Percentiles rank a stretch among this genome's conserved stretches.
Conservation (phyloP, 1,284 basidiomycete genomes). For the Schizopora paradoxa region DNA sequence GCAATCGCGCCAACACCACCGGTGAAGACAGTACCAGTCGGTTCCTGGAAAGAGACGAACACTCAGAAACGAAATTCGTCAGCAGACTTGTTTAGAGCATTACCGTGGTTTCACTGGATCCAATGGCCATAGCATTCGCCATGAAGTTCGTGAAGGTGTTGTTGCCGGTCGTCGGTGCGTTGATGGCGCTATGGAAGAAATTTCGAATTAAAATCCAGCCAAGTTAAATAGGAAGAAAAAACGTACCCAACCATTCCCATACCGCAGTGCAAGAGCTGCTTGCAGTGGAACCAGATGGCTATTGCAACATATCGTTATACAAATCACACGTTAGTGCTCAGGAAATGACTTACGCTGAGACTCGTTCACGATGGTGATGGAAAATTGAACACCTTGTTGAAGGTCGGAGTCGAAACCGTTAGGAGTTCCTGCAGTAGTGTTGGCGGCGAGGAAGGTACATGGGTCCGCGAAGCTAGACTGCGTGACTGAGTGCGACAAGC, state of each 20-base stretch:
- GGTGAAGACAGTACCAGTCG: conserved; percentile 31
- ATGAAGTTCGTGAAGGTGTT: conserved; percentile 49
- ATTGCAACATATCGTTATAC: not conserved
- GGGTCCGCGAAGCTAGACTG: conserved; percentile 46
- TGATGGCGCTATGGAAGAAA: conserved; percentile 41
- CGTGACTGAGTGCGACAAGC: conserved; percentile 45
- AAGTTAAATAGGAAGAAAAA: not conserved
- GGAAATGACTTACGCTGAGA: conserved; percentile 34
- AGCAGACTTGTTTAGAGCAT: not conserved
- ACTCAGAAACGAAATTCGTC: conserved; percentile 15
- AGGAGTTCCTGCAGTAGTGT: conserved; percentile 25
- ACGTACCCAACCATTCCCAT: conserved; percentile 51
- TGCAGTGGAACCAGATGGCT: conserved; percentile 68
- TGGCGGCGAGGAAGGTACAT: conserved; percentile 41
- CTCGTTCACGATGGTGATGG: conserved; percentile 46
- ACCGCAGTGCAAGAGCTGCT: conserved; percentile 47
- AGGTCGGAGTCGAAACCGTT: conserved; percentile 52
- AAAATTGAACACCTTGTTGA: conserved; percentile 35
- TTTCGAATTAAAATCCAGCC: not conserved
- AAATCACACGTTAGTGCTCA: not conserved
- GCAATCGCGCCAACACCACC: conserved; percentile 40
- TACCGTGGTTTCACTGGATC: conserved; percentile 33
- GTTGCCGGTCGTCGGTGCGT: conserved; percentile 46
- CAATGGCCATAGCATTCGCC: conserved; percentile 40
- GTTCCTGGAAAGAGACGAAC: conserved; percentile 28